Percentiles rank a stretch among this genome's conserved stretches.
phyloP scores from a whole-genome alignment of 2,329 filamentous ascomycete genomes.

The Fusarium nisikadoi region DNA sequence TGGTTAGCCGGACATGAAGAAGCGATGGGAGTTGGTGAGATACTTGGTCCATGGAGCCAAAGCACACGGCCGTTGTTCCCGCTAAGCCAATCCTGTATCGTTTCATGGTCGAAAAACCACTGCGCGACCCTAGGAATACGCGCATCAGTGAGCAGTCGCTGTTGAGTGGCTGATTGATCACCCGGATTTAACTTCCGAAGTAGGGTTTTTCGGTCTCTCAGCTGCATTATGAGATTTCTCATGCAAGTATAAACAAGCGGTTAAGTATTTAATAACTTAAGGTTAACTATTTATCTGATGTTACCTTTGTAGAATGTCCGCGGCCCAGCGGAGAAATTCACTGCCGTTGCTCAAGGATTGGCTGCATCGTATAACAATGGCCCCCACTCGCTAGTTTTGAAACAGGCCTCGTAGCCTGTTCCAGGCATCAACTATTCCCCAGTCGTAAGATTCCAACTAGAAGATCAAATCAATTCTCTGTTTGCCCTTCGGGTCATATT shows the following conservation, averaged over 20 bases:
- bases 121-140: not conserved
- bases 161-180: not conserved
- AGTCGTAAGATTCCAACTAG: not conserved
- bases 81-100: not conserved
- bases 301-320: not conserved
- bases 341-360: not conserved
- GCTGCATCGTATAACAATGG: not conserved
- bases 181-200: not conserved
- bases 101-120: not conserved
- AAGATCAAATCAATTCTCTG: conserved; percentile 3
- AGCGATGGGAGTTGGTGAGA: rapidly evolving
- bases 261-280: not conserved
- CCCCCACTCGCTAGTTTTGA: not conserved
- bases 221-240: not conserved
- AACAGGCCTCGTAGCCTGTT: not conserved
- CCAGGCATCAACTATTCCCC: not conserved
- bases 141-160: not conserved
- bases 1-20: rapidly evolving
- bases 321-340: not conserved
- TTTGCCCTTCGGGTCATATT: conserved; percentile 1
- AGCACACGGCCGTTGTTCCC: not conserved
- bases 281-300: not conserved
- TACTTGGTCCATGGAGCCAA: conserved; percentile 13
- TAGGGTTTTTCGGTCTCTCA: rapidly evolving
- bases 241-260: not conserved